Evolutionary conservation across 371 early-diverging fungal species (phyloP).

Genomic region (Enterocytospora artemiae): DNA sequence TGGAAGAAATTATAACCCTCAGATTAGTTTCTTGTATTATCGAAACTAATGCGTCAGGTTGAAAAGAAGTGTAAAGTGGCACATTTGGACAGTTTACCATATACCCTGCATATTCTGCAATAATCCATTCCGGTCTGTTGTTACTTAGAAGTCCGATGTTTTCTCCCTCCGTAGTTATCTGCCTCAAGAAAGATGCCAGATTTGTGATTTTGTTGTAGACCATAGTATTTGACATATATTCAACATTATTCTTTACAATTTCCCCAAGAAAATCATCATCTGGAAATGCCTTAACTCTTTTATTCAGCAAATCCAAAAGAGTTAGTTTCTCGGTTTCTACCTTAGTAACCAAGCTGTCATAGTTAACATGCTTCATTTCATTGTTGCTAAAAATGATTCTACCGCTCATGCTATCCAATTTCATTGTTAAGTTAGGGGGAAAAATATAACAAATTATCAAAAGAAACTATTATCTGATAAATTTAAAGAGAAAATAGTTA

Average conservation of each 20-base stretch:
- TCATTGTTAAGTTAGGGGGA: too few species aligned
- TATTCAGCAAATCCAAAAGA: constrained; percentile 41
- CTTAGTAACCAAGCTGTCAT: too few species aligned
- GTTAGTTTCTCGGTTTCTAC: too few species aligned
- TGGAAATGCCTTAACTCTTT: neutral
- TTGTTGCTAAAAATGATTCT: too few species aligned
- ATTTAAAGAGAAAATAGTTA: too few species aligned
- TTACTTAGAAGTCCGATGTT: constrained; percentile 65
- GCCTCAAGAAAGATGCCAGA: constrained; percentile 35
- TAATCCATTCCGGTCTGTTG: constrained; percentile 81
- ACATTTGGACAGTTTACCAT: constrained; percentile 55
- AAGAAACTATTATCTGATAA: too few species aligned
- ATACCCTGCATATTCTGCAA: constrained; percentile 62
- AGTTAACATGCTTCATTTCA: too few species aligned
- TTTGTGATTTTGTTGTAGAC: constrained; percentile 21
- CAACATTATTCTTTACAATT: constrained; percentile 32
- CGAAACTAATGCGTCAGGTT: constrained; percentile 66
- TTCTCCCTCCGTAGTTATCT: constrained; percentile 9
- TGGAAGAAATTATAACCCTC: constrained; percentile 65
- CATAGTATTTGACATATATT: constrained; percentile 43
- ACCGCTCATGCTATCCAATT: too few species aligned
- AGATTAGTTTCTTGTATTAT: constrained; percentile 68
- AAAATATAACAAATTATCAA: too few species aligned
- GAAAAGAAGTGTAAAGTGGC: constrained; percentile 85
- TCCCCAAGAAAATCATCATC: constrained; percentile 43